Evolutionary conservation across 78 protist species (phyloP).

Genomic region (Dictyostelium purpureum): DNA sequence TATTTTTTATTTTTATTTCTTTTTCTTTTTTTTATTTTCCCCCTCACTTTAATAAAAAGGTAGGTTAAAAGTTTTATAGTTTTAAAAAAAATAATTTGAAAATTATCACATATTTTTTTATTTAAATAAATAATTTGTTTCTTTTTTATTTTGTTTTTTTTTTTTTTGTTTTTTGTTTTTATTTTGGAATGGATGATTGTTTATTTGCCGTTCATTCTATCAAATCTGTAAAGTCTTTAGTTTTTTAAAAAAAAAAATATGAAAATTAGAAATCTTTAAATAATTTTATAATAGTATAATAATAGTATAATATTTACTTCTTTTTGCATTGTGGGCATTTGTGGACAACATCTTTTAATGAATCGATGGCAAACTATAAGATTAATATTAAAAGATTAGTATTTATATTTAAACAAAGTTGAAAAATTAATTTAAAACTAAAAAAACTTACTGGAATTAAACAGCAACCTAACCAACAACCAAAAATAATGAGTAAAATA

Average conservation of each 20-base stretch:
- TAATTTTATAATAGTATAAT: not conserved
- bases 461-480: slow-evolving; percentile 80
- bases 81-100: no score
- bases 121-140: no score
- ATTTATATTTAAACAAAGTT: no score
- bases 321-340: slow-evolving; percentile 47
- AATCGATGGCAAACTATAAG: slow-evolving; percentile 16
- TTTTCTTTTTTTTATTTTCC: no score
- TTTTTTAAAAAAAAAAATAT: not conserved
- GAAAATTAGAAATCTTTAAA: not conserved
- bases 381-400: not conserved
- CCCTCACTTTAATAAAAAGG: no score
- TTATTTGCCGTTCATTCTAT: slow-evolving; percentile 60
- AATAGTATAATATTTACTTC: not conserved
- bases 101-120: no score
- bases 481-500: slow-evolving; percentile 39
- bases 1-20: no score
- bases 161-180: no score
- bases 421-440: not conserved
- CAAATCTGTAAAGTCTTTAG: slow-evolving; percentile 34
- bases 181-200: no score
- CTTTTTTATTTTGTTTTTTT: no score
- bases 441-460: slow-evolving; percentile 54
- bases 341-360: slow-evolving; percentile 74
- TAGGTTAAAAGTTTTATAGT: no score